Evolutionary conservation across 2,329 filamentous ascomycete species (phyloP).

Genomic region (Trichoderma harzianum): DNA sequence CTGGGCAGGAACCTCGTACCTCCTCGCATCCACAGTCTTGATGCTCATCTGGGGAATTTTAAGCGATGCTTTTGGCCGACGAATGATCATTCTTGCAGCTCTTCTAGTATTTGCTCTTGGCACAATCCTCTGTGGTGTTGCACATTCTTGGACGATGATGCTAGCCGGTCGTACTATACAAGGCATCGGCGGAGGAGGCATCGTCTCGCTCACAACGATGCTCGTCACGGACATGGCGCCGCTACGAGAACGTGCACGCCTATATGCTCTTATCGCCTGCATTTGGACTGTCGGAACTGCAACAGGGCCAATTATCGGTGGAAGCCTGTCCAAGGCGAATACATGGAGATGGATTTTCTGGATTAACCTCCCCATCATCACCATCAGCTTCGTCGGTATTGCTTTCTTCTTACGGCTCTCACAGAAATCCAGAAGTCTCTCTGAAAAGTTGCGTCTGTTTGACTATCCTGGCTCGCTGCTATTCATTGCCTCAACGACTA

Average conservation of each 20-base stretch:
- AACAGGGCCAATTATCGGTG: background rate
- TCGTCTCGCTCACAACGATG: background rate
- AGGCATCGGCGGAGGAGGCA: background rate
- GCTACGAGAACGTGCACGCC: background rate
- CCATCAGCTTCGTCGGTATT: background rate
- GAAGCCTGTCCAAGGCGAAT: background rate
- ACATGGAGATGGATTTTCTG: background rate
- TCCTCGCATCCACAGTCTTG: background rate
- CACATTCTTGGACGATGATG: background rate
- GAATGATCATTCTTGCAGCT: background rate
- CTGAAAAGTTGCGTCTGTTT: background rate
- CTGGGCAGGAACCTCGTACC: background rate
- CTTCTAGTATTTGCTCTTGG: background rate
- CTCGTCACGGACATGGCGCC: background rate
- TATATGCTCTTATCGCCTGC: background rate
- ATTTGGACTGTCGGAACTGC: background rate
- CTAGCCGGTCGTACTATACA: background rate
- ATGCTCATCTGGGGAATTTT: background rate
- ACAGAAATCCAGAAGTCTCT: background rate
- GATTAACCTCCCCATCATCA: background rate
- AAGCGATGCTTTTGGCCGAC: background rate
- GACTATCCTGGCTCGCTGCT: background rate
- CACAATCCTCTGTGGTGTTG: background rate
- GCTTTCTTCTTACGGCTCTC: background rate
- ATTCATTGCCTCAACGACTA: background rate